Percentiles rank a stretch among this genome's conserved stretches.
Evolutionary conservation across 2,329 filamentous ascomycete genomes (phyloP).

Genomic region (Orbilia quercus): DNA sequence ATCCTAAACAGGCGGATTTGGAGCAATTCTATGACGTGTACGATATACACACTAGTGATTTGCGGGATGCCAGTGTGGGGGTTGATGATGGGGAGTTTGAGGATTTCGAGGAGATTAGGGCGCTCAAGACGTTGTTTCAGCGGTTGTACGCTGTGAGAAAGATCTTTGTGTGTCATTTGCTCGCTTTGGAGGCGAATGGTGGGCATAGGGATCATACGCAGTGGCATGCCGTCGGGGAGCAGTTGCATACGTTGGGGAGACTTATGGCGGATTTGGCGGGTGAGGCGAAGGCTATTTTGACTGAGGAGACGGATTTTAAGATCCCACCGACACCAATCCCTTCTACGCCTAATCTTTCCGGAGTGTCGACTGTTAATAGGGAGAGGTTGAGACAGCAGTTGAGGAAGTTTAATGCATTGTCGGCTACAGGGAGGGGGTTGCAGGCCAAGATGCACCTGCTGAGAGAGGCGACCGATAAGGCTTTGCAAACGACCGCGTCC

Average conservation of each 20-base stretch:
- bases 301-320: slow-evolving; percentile 77
- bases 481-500: slow-evolving; percentile 73
- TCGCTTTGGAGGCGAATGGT: slow-evolving; percentile 85
- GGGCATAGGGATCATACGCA: slow-evolving; percentile 79
- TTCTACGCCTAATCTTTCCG: slow-evolving; percentile 66
- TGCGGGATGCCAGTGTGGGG: slow-evolving; percentile 75
- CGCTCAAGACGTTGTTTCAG: slow-evolving; percentile 82
- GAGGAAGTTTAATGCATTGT: slow-evolving; percentile 86
- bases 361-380: slow-evolving; percentile 67
- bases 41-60: slow-evolving; percentile 78
- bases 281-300: slow-evolving; percentile 75
- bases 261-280: slow-evolving; percentile 73
- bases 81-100: slow-evolving; percentile 76
- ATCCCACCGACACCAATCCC: slow-evolving; percentile 70
- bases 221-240: slow-evolving; percentile 82
- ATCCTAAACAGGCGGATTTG: slow-evolving; percentile 82
- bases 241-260: slow-evolving; percentile 74
- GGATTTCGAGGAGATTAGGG: slow-evolving; percentile 79
- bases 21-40: slow-evolving; percentile 94
- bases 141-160: slow-evolving; percentile 84
- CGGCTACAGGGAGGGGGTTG: slow-evolving; percentile 86
- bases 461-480: slow-evolving; percentile 85
- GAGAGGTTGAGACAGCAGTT: slow-evolving; percentile 88
- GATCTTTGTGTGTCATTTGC: slow-evolving; percentile 85
- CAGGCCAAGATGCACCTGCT: slow-evolving; percentile 95